Base-by-base conservation (phyloP, 495 filamentous ascomycete species). In the Aspergillus taichungensis region DNA sequence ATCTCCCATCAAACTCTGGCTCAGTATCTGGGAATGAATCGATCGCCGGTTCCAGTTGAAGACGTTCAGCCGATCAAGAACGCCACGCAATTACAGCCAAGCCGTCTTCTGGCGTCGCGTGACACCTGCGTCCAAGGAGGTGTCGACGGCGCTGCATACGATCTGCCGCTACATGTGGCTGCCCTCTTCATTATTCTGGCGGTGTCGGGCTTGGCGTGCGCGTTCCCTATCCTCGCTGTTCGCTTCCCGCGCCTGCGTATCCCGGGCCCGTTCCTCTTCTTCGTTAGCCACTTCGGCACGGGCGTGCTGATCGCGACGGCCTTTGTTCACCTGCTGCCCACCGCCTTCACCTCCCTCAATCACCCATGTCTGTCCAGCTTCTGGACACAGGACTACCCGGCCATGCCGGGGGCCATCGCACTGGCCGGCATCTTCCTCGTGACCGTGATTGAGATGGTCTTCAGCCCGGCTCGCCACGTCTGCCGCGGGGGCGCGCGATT, bases 271-370 rank as follows among this genome's bases (percentile, higher is more conserved):
- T 73, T 76, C 34, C 62, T 87, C 47, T 85, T 86, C 61, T 66
- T 81, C 34, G 82, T 79, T 45, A 80, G 82, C 18, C 82, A 88
- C 63, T 87, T 90, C 52, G 85, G 85, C 43, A 88, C 85, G 6
- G 85, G 85, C 35, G 85, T 90, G n/a, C 65, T 90, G 10, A 80
- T 88, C 42, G 83, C 85, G n/a, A 88, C 85, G 6, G 84, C 85
- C 11, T 90, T 90, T 56, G 85, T 88, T 24, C 85, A 89, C 57
- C 64, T 78, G 8, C 82, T 90, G 6, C 84, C 84, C 5, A 88
- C 84, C 4, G 85, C 85, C 3, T 88, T 88, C 58, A 62, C 68
- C 27, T 84, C 82, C 5, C 70, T 90, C 4, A 82, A 77, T 29
- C 77, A 88, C 49, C 77, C 79, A 40, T 89, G 85, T 57, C 74